phyloP scores from a whole-genome alignment of 495 filamentous ascomycete species.

The Trypethelium eluteriae region DNA sequence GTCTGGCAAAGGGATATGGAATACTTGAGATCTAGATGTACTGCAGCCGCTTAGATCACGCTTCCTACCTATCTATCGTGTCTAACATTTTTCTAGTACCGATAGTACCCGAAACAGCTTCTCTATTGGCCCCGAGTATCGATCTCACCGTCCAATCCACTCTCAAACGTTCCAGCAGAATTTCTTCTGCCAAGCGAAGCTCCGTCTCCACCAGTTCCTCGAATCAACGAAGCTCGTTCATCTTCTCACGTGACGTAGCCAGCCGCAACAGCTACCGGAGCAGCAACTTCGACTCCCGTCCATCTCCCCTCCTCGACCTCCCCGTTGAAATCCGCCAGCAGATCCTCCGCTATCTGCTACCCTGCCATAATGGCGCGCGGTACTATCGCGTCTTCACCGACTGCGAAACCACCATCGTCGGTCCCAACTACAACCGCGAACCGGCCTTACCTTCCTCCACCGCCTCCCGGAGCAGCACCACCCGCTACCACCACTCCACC shows the following conservation, averaged over 20 bases:
- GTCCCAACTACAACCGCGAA: slow-evolving; percentile 12
- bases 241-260: background rate
- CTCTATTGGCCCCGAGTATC: slow-evolving; percentile 3
- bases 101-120: slow-evolving; percentile 7
- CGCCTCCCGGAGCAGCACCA: background rate
- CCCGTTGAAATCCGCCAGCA: slow-evolving; percentile 36
- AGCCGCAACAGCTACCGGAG: slow-evolving; percentile 2
- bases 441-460: slow-evolving; percentile 5
- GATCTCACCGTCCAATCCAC: background rate
- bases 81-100: slow-evolving; percentile 1
- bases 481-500: background rate
- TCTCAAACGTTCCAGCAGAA: slow-evolving; percentile 4
- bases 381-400: slow-evolving; percentile 23
- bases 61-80: background rate
- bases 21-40: slow-evolving; percentile 7
- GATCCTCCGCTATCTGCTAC: slow-evolving; percentile 35
- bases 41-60: background rate
- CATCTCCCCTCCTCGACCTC: slow-evolving; percentile 28
- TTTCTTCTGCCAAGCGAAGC: slow-evolving; percentile 4
- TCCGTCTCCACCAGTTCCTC: slow-evolving; percentile 1
- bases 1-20: slow-evolving; percentile 11
- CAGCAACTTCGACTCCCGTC: background rate
- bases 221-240: background rate
- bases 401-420: slow-evolving; percentile 21
- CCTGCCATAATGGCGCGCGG: slow-evolving; percentile 12